phyloP scores from a whole-genome alignment of 2,329 filamentous ascomycete genomes.

The Polychaeton citri region DNA sequence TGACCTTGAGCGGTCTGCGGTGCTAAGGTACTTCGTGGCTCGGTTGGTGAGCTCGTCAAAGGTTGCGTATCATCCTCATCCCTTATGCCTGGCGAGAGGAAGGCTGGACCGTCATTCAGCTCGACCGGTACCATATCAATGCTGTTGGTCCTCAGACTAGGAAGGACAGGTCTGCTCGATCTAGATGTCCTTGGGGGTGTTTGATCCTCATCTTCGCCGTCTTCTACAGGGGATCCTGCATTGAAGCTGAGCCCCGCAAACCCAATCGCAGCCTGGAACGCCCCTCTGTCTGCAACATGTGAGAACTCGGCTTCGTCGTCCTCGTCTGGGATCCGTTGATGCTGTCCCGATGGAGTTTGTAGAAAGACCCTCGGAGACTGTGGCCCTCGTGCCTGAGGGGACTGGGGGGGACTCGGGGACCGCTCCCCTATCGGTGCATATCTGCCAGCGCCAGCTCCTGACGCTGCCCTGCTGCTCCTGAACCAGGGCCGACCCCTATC shows the following conservation, averaged over 20 bases:
- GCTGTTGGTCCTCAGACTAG: constrained; percentile 15
- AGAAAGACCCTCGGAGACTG: constrained; percentile 19
- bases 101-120: constrained; percentile 41
- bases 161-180: constrained; percentile 13
- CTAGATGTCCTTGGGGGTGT: constrained; percentile 3
- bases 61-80: constrained; percentile 46
- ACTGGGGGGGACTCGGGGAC: constrained; percentile 34
- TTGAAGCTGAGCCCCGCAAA: constrained; percentile 34
- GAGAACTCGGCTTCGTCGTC: constrained; percentile 27
- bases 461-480: constrained; percentile 20
- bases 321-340: constrained; percentile 17
- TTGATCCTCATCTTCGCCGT: constrained; percentile 8
- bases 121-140: constrained; percentile 26
- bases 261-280: constrained; percentile 36
- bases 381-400: constrained; percentile 4
- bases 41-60: constrained; percentile 31
- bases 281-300: constrained; percentile 31
- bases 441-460: constrained; percentile 14
- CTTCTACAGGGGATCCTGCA: constrained; percentile 20
- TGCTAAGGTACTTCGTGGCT: constrained; percentile 2
- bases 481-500: constrained; percentile 35
- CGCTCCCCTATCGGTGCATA: constrained; percentile 42
- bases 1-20: constrained; percentile 27
- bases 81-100: constrained; percentile 31
- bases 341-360: constrained; percentile 23